phyloP scores from a whole-genome alignment of 163 green algal species.

The Scenedesmus sp. region DNA sequence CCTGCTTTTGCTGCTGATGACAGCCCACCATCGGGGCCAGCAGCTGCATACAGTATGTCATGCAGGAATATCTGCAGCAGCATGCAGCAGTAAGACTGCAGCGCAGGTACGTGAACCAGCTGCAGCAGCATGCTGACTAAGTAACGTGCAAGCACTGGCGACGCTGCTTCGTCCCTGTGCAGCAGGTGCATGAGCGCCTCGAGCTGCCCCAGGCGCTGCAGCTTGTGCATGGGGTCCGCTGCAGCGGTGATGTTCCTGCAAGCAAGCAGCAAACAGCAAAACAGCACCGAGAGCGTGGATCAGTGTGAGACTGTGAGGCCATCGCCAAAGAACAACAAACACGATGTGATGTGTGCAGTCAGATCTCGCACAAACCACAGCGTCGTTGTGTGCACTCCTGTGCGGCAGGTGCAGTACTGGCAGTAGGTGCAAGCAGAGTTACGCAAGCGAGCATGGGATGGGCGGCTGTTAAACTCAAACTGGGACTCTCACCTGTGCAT shows the following conservation, averaged over 20 bases:
- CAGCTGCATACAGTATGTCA: slow-evolving; percentile 12
- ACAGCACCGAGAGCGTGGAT: too few relatives aligned
- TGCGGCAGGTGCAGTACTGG: too few relatives aligned
- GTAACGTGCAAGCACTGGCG: slow-evolving; percentile 23
- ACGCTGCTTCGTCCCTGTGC: neutral
- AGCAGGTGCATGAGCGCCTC: slow-evolving; percentile 33
- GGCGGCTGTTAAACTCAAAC: too few relatives aligned
- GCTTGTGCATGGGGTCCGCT: neutral
- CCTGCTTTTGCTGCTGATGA: slow-evolving; percentile 18
- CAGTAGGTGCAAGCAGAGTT: too few relatives aligned
- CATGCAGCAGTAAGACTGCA: slow-evolving; percentile 21
- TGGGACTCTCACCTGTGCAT: slow-evolving; percentile 40
- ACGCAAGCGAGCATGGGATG: too few relatives aligned
- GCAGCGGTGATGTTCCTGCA: slow-evolving; percentile 35
- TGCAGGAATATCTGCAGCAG: slow-evolving; percentile 39
- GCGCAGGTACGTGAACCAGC: neutral
- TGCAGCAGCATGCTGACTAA: slow-evolving; percentile 33
- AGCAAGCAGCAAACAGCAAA: neutral
- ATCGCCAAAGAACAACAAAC: too few relatives aligned
- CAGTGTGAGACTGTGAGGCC: too few relatives aligned
- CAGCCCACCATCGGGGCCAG: neutral
- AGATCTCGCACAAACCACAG: too few relatives aligned
- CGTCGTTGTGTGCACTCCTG: too few relatives aligned
- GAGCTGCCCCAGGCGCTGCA: slow-evolving; percentile 37
- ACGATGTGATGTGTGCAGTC: too few relatives aligned